Evolutionary conservation across 2,329 filamentous ascomycete genomes (phyloP).

Genomic region (Amauroascus verrucosus): DNA sequence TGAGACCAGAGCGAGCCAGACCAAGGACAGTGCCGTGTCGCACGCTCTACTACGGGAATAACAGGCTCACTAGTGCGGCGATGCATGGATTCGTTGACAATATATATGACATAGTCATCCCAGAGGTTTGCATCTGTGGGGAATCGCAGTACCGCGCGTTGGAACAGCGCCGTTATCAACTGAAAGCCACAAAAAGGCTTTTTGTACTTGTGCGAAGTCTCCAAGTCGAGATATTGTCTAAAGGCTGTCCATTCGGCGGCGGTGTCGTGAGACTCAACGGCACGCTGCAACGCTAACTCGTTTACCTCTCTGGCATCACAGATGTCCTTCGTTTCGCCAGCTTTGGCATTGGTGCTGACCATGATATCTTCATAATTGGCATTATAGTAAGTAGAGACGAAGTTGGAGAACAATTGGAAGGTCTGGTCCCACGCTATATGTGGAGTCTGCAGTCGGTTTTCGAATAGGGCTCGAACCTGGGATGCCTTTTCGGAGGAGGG

Average conservation of each 20-base stretch:
- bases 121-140: slow-evolving; percentile 65
- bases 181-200: slow-evolving; percentile 45
- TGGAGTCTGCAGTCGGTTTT: slow-evolving; percentile 46
- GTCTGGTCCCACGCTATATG: slow-evolving; percentile 52
- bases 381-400: slow-evolving; percentile 48
- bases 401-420: slow-evolving; percentile 49
- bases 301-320: slow-evolving; percentile 45
- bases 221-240: slow-evolving; percentile 73
- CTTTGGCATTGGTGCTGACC: slow-evolving; percentile 43
- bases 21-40: slow-evolving; percentile 85
- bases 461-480: slow-evolving; percentile 43
- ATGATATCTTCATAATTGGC: slow-evolving; percentile 49
- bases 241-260: slow-evolving; percentile 45
- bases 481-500: slow-evolving; percentile 41
- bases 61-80: slow-evolving; percentile 40
- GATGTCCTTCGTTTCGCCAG: slow-evolving; percentile 44
- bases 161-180: slow-evolving; percentile 56
- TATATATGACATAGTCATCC: slow-evolving; percentile 72
- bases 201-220: slow-evolving; percentile 54
- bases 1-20: slow-evolving; percentile 85
- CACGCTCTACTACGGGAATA: slow-evolving; percentile 65
- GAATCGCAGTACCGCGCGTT: slow-evolving; percentile 65
- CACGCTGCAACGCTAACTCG: slow-evolving; percentile 45
- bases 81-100: slow-evolving; percentile 46
- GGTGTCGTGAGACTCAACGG: slow-evolving; percentile 43